phyloP scores from a whole-genome alignment of 2,329 filamentous ascomycete species.

The Dothistroma septosporum region DNA sequence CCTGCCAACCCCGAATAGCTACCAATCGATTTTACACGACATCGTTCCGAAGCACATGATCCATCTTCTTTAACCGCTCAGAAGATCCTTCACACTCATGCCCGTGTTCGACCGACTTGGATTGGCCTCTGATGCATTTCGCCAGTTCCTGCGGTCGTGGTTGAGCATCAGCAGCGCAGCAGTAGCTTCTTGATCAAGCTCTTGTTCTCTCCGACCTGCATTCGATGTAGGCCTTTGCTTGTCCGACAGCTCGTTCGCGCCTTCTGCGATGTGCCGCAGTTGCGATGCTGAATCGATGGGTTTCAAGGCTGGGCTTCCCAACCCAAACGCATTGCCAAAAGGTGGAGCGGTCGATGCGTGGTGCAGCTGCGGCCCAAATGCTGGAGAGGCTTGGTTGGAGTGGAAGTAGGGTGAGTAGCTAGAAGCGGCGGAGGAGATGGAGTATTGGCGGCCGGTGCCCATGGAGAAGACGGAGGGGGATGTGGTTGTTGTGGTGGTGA shows the following conservation, averaged over 20 bases:
- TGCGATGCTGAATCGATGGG: slow-evolving; percentile 48
- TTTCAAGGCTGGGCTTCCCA: slow-evolving; percentile 46
- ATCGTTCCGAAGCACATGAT: too few relatives aligned
- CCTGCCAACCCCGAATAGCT: not conserved
- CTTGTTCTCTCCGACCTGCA: slow-evolving; percentile 26
- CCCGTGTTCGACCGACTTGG: slow-evolving; percentile 16
- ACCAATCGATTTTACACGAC: not conserved
- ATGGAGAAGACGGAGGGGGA: slow-evolving; percentile 30
- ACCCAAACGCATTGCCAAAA: slow-evolving; percentile 23
- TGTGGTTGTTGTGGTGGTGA: slow-evolving; percentile 40
- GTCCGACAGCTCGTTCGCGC: slow-evolving; percentile 26
- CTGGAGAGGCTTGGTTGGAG: slow-evolving; percentile 54
- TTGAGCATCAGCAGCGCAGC: slow-evolving; percentile 86
- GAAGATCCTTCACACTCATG: slow-evolving; percentile 47
- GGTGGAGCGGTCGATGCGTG: slow-evolving; percentile 25
- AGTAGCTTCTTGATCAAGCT: slow-evolving; percentile 68
- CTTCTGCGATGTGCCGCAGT: slow-evolving; percentile 28
- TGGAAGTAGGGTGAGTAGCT: slow-evolving; percentile 37
- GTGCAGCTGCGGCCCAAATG: slow-evolving; percentile 49
- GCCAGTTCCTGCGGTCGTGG: slow-evolving; percentile 61
- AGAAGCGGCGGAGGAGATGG: slow-evolving; percentile 39
- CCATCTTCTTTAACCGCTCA: slow-evolving; percentile 34
- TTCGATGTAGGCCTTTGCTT: slow-evolving; percentile 20
- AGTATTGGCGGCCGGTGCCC: slow-evolving; percentile 32
- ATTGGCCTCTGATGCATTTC: slow-evolving; percentile 19